Conservation (phyloP, 805 yeast species). For the Candida caryicola region DNA sequence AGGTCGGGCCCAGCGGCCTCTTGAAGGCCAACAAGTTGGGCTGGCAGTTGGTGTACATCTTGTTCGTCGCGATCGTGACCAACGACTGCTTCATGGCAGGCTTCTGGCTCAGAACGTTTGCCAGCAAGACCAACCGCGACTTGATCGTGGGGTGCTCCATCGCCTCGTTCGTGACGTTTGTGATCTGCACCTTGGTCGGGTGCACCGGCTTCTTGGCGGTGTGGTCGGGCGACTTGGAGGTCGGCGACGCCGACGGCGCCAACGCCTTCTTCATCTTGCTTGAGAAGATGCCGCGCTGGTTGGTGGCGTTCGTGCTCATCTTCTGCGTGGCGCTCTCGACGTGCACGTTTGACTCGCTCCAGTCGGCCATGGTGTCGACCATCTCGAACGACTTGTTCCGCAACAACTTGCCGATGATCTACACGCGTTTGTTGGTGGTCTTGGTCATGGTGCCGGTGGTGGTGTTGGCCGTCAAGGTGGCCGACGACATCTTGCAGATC, state of each 20-base stretch:
- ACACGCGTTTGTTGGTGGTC: slow-evolving; percentile 67
- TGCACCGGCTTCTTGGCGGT: slow-evolving; percentile 84
- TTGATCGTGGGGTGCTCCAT: slow-evolving; percentile 70
- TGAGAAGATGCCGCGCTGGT: slow-evolving; percentile 77
- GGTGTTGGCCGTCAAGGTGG: slow-evolving; percentile 78
- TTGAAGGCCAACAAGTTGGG: slow-evolving; percentile 69
- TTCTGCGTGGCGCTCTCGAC: slow-evolving; percentile 74
- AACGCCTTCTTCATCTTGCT: slow-evolving; percentile 73
- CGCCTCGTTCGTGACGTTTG: slow-evolving; percentile 66
- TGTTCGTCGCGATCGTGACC: slow-evolving; percentile 82
- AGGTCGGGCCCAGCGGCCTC: slow-evolving; percentile 62
- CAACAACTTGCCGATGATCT: slow-evolving; percentile 66
- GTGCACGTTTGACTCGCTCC: slow-evolving; percentile 85
- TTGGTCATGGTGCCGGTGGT: slow-evolving; percentile 82
- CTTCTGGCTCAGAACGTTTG: slow-evolving; percentile 93
- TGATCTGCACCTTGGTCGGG: slow-evolving; percentile 70
- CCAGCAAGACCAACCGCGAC: slow-evolving; percentile 75
- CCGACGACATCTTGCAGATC: slow-evolving; percentile 79
- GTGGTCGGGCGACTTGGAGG: slow-evolving; percentile 73
- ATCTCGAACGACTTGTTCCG: slow-evolving; percentile 88
- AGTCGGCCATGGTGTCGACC: slow-evolving; percentile 83
- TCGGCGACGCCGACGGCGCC: slow-evolving; percentile 53
- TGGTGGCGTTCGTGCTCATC: slow-evolving; percentile 76
- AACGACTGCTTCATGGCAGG: slow-evolving; percentile 90
- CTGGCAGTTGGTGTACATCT: slow-evolving; percentile 84